A percentile compares a stretch with the other conserved stretches of the same genome.
These are phyloP conservation scores for Lathyrus sativus DNA, from an alignment of 306 rosid species.

Conservation along the genomic window DNA sequence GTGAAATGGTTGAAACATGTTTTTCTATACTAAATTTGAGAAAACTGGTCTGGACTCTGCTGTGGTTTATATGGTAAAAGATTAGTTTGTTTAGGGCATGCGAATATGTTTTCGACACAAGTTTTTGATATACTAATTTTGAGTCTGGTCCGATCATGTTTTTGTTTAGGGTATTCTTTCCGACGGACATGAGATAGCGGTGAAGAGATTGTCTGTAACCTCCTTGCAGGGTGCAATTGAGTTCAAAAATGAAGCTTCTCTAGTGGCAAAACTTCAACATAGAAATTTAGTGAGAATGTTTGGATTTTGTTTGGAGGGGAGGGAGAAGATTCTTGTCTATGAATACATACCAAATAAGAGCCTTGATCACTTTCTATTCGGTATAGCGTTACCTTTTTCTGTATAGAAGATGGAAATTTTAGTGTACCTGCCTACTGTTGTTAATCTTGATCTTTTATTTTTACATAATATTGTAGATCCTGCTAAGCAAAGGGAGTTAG, in stretches of 20 bases:
- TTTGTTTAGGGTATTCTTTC: slow-evolving; percentile 49
- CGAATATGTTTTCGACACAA: not conserved
- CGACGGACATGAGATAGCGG: slow-evolving; percentile 60
- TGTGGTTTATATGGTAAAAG: slow-evolving; percentile 50
- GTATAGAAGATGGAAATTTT: not conserved
- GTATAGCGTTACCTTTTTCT: slow-evolving; percentile 40
- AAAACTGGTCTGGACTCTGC: slow-evolving; percentile 38
- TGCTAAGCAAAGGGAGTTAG: slow-evolving; percentile 40
- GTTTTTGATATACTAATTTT: not conserved
- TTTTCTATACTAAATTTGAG: not conserved
- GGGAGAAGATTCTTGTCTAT: slow-evolving; percentile 64
- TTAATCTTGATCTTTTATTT: slow-evolving; percentile 8
- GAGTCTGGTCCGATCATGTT: slow-evolving; percentile 24
- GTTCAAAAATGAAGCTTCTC: slow-evolving; percentile 62
- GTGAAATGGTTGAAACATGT: not conserved
- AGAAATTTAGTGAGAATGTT: slow-evolving; percentile 58
- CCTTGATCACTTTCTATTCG: slow-evolving; percentile 55
- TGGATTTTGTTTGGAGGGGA: slow-evolving; percentile 63
- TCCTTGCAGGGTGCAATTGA: slow-evolving; percentile 63
- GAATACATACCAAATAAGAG: slow-evolving; percentile 63
- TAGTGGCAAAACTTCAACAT: slow-evolving; percentile 66
- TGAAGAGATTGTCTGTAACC: slow-evolving; percentile 54
- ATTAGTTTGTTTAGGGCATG: not conserved
- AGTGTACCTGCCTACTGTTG: not conserved
- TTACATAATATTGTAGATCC: slow-evolving; percentile 42